Evolutionary conservation across 805 yeast genomes (phyloP).

Genomic region (Barnettozyma salicaria): DNA sequence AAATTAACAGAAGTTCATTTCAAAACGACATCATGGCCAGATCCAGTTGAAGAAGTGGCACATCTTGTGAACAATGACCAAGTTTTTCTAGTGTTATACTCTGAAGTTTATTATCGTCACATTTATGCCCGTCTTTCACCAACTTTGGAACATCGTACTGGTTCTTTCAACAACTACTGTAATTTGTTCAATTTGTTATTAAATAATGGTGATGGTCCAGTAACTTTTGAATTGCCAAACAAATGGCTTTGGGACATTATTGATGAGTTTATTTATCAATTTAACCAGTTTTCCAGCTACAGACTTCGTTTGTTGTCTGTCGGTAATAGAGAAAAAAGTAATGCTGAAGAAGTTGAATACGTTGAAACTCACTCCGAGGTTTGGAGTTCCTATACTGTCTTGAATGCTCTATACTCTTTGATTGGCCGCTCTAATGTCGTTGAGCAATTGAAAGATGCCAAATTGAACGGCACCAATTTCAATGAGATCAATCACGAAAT

Average conservation of each 20-base stretch:
- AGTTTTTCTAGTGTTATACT: conserved; percentile 39
- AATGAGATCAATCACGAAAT: conserved; percentile 21
- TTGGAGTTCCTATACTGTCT: conserved; percentile 43
- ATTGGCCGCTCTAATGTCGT: conserved; percentile 35
- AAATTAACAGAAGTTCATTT: conserved; percentile 40
- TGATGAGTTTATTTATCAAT: conserved; percentile 48
- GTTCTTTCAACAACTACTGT: conserved; percentile 45
- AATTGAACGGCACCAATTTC: conserved; percentile 11
- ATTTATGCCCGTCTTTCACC: conserved; percentile 40
- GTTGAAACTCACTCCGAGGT: conserved; percentile 35
- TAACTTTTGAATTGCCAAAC: conserved; percentile 40
- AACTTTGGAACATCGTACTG: conserved; percentile 38
- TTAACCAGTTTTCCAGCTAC: conserved; percentile 39
- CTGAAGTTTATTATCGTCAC: conserved; percentile 46
- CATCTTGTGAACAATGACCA: conserved; percentile 40
- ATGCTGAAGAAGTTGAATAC: conserved; percentile 30
- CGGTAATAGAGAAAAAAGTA: conserved; percentile 25
- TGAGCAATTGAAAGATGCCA: conserved; percentile 34
- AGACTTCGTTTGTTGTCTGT: conserved; percentile 31
- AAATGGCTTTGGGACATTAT: conserved; percentile 49
- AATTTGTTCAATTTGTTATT: conserved; percentile 40
- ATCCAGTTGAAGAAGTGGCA: conserved; percentile 36
- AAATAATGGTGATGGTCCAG: conserved; percentile 38
- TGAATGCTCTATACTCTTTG: conserved; percentile 43
- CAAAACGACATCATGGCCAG: conserved; percentile 40